These are phyloP conservation scores for Hypoxylon fragiforme DNA, from an alignment of 495 filamentous ascomycete genomes.

Conservation along the genomic window DNA sequence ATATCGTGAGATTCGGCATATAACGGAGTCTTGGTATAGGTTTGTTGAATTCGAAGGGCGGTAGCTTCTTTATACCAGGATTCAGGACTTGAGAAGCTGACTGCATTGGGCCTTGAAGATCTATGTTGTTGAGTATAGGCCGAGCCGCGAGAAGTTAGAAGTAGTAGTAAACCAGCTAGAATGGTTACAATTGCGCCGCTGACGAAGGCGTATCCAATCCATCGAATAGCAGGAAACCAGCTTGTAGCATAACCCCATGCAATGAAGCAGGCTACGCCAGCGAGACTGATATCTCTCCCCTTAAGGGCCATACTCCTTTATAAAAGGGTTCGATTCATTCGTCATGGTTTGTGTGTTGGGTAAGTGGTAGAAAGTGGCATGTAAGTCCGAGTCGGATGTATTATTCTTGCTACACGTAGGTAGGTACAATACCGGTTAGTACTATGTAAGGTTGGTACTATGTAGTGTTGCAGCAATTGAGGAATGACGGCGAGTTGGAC, in stretches of 20 bases:
- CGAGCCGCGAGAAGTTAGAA: conserved; percentile 63
- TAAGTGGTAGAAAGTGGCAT: background rate
- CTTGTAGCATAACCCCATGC: conserved; percentile 81
- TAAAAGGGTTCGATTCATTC: conserved; percentile 37
- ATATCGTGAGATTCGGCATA: conserved; percentile 79
- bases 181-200: conserved; percentile 62
- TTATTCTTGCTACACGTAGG: too few relatives aligned
- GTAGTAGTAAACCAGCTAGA: conserved; percentile 52
- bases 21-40: conserved; percentile 60
- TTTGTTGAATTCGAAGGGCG: conserved; percentile 57
- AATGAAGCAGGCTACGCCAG: conserved; percentile 72
- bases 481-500: conserved; percentile 17
- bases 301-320: conserved; percentile 73
- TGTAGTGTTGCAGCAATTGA: conserved; percentile 11
- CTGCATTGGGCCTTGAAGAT: conserved; percentile 47
- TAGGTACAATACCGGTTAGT: too few relatives aligned
- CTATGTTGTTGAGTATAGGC: conserved; percentile 42
- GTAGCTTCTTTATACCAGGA: conserved; percentile 71
- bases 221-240: conserved; percentile 79
- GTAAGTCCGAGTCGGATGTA: too few relatives aligned
- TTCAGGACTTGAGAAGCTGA: conserved; percentile 64
- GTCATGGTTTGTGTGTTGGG: conserved; percentile 44
- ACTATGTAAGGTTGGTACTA: too few relatives aligned
- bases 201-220: conserved; percentile 76
- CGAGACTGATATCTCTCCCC: conserved; percentile 72